Evolutionary conservation across 192 early-diverging fungal species (phyloP), one percentile per base, ranked within the genome.

Genomic region (Coemansia sp.): DNA sequence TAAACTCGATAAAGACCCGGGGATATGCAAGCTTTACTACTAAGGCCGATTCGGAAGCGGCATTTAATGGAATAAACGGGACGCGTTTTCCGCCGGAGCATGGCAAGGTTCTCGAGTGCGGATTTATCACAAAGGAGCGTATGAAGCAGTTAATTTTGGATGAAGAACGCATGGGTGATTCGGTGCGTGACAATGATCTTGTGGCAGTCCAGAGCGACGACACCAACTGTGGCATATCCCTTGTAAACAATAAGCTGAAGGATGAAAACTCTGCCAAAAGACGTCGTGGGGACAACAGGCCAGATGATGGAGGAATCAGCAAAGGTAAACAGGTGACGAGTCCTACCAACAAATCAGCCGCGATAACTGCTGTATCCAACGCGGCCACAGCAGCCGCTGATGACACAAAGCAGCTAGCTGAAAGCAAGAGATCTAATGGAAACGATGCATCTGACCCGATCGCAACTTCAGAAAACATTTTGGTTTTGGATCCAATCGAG

Each of bases 1-100:
- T 81, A 39, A 81, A 81, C 65, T 72, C 79, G 39, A 81, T 81
- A 61, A 81, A 81, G 40, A 81, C 79, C 6, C 79, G 79, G 15
- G 74, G 70, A 18, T 81, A 81, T 64, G 79, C 43, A 42, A 68
- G 62, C 53, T 81, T 74, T 68, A 44, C 42, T 6, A 68, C 67
- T 13, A 58, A n/a, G n/a, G 64, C 64, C 19, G 52, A 72, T 23
- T 70, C 74, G 1, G 56, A 61, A 41, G 49, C 79, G 10, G 74
- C 71, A 9, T 57, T 68, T 52, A 65, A 49, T 9, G 61, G 57
- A 4, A 62, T 73, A 61, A 76, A 81, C 58, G 74, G 74, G 47
- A 64, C 61, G 4, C 38, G 47, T 45, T 76, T 76, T 49, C 79
- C 74, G 12, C 71, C 74, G 1, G 79, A 76, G 39, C 70, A 74